Evolutionary conservation across 441 rosid species (phyloP), one percentile per base, ranked within the genome.

Genomic region (Gossypium trilobum): DNA sequence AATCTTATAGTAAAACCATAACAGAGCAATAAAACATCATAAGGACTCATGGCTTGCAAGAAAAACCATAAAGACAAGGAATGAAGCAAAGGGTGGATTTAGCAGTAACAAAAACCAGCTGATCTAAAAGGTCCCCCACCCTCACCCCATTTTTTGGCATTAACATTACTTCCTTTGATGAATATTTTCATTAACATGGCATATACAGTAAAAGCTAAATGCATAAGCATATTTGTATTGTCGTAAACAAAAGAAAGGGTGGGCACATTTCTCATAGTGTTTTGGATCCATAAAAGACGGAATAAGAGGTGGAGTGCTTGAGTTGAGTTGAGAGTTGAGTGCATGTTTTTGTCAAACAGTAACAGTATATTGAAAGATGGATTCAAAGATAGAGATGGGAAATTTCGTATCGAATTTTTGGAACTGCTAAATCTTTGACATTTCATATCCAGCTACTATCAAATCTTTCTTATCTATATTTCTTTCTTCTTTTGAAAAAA

Each of bases 201-300:
- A 55, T 31, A 31, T 5, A 31, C 36, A 31, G 36, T 31, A 31
- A 31, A 29, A 31, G 36, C 36, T 31, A 31, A 31, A 31, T 31
- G 7, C 29, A 44, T 44, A 44, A 10, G 50, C 50, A 44, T 11
- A 44, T 9, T 44, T 50, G 55, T 5, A 14, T 50, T 14, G 55
- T 50, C 55, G 5, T 11, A 58, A 20, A 10, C 3, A 23, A 27
- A 4, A 14, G 1, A 36, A 39, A 60, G 66, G 9, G 4, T 29
- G 3, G 46, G 46, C 66, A 29, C 44, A 60, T n/a, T 29, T 22
- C 22, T 31, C n/a, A 8, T 61, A 16, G 11, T 52, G 14, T 16
- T 62, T 61, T 62, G 25, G 9, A 62, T 62, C 68, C 68, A 62
- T 62, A 17, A 33, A 62, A 8, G 50, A 36, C 50, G 19, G 68